phyloP scores from a whole-genome alignment of 2,329 filamentous ascomycete species.

The Cladosporium austrohemisphaericum region DNA sequence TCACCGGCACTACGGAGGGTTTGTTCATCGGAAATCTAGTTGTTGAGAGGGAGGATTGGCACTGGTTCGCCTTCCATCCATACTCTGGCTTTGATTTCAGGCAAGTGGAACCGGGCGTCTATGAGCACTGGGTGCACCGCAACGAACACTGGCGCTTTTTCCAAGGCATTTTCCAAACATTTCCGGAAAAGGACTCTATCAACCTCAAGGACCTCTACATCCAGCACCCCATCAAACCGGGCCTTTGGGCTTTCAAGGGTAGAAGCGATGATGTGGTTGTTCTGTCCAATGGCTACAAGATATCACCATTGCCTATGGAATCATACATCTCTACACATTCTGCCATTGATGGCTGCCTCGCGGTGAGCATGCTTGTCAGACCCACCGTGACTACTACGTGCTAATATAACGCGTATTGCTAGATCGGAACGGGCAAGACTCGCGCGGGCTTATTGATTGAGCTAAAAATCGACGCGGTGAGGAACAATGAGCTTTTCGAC shows the following conservation, averaged over 20 bases:
- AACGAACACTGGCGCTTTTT: slow-evolving; percentile 12
- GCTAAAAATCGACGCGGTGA: no score
- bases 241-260: slow-evolving; percentile 28
- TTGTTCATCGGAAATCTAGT: slow-evolving; percentile 15
- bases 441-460: no score
- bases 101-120: slow-evolving; percentile 5
- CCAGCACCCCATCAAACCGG: slow-evolving; percentile 26
- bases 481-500: no score
- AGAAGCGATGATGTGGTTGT: slow-evolving; percentile 31
- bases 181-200: slow-evolving; percentile 28
- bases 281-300: slow-evolving; percentile 30
- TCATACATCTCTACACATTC: neutral
- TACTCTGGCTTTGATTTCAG: slow-evolving; percentile 16
- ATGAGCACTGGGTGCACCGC: slow-evolving; percentile 13
- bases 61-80: slow-evolving; percentile 17
- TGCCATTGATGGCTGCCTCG: neutral
- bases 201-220: slow-evolving; percentile 27
- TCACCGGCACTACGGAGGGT: slow-evolving; percentile 16
- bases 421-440: slow-evolving; percentile 17
- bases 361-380: no score
- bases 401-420: neutral
- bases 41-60: slow-evolving; percentile 10
- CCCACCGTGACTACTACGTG: neutral
- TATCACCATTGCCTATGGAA: slow-evolving; percentile 2
- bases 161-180: slow-evolving; percentile 24